Base-by-base conservation (phyloP, 306 rosid species). In the Gleditsia sinensis region DNA sequence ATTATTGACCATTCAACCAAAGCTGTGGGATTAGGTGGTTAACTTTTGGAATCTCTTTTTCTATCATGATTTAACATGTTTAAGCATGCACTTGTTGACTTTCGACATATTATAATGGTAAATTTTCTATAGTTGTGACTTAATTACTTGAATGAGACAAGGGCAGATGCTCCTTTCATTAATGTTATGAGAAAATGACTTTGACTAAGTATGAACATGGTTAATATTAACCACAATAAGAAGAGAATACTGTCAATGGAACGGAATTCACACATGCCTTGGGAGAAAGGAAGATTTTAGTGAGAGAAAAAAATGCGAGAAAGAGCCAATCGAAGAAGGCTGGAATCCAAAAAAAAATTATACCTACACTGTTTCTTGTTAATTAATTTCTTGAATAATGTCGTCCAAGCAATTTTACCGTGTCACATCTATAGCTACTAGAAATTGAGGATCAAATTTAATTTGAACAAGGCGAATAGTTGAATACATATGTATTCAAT, bases 11-110 rank as follows among this genome's bases (percentile, higher is more conserved):
- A 24, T 72, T 49, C 73, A 77, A 77, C 28, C 67, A 66, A 30
- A 59, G 23, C 20, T 32, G 39, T 36, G n/a, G 77, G 64, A 77
- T 73, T 82, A 77, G 82, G 80, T 82, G 48, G 51, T 48, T 9
- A 66, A 30, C 30, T 42, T 64, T 42, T 42, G 54, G 13, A 17
- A 33, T 46, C 57, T 27, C 39, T 32, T 65, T n/a, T 67, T 12
- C 40, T 14, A 33, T 25, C 23, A 32, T 37, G 57, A 75, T 66
- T 55, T 50, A 33, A 51, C 34, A 5, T 75, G 36, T n/a, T 25
- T 39, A 42, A 23, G 23, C 66, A 64, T 20, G 75, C 57, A 42
- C 51, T 19, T 13, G 5, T 66, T 84, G 83, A 84, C 83, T 84
- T 84, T 69, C 16, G 25, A 56, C 60, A 2, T 13, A 67, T 36